phyloP scores from a whole-genome alignment of 345 rosid genomes.

The Heritiera fomes region DNA sequence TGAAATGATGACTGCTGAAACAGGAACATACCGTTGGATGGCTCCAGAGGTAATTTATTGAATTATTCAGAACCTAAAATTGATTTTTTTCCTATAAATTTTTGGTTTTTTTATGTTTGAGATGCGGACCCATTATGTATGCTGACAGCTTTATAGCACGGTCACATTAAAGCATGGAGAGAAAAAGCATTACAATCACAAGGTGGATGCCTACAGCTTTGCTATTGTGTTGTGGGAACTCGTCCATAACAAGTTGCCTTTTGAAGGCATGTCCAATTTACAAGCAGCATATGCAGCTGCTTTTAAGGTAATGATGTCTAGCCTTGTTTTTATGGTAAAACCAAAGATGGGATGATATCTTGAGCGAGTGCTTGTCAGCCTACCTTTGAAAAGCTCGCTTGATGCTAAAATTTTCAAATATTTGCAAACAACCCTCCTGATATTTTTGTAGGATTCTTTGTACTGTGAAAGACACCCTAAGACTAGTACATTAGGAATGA shows the following conservation, averaged over 20 bases:
- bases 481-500: not conserved
- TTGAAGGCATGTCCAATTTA: constrained; percentile 99
- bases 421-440: not conserved
- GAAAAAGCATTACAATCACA: constrained; percentile 93
- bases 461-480: not conserved
- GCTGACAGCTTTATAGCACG: constrained; percentile 86
- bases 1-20: constrained; percentile 99
- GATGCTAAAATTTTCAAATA: not conserved
- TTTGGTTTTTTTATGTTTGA: constrained; percentile 10
- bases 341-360: not conserved
- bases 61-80: constrained; percentile 9
- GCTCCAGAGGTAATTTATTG: constrained; percentile 79
- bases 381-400: not conserved
- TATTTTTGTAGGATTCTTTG: not conserved
- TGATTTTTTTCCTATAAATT: not conserved
- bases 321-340: not conserved
- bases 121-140: constrained; percentile 9
- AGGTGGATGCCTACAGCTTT: constrained; percentile 95
- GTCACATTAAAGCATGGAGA: constrained; percentile 95
- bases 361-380: not conserved
- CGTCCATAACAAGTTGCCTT: constrained; percentile 89
- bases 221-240: constrained; percentile 99
- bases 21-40: constrained; percentile 99
- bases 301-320: constrained; percentile 60
- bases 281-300: constrained; percentile 99